Evolutionary conservation across 208 protist genomes (phyloP), one percentile per base, ranked within the genome.

Genomic region (Wallacemonas sp.): DNA sequence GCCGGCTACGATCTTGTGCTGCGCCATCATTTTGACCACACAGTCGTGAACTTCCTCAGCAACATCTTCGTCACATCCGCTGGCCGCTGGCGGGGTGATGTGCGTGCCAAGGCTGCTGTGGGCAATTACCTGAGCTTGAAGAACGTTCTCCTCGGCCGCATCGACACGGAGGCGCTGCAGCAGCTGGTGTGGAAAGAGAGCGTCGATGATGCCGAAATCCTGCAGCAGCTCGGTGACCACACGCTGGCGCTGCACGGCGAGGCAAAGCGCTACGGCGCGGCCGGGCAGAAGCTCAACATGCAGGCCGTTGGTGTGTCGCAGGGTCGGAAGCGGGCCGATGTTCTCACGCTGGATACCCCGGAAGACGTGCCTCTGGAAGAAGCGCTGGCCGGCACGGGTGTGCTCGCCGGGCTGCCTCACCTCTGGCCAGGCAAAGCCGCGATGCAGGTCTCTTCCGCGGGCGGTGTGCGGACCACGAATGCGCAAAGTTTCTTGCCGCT

Each of bases 81-180:
- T n/a, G 86, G 82, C 1, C 78, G 86, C 27, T 95, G 86, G 84
- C 72, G 77, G 22, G 88, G 84, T 33, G 84, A 95, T 53, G 67
- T 95, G 4, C 83, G 83, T n/a, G 70, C 79, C 42, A 86, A 86
- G 53, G 76, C 78, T 9, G 76, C 82, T 3, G 80, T 91, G 2
- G 89, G 89, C 31, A 95, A 95, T 62, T 95, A 90, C 73, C 59
- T 81, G 39, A 88, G 74, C 36, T 62, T 95, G 46, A 82, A 86
- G 49, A 81, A 79, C 56, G 63, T 89, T 2, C 70, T 93, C 51
- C 55, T 85, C 21, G 80, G 79, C 46, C 70, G 68, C 26, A 81
- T 78, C 24, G 78, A 76, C 73, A 75, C 51, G 1, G 67, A 71
- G 30, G 71, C 69, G 19, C 68, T 89, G 53, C 63, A 76, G 70